Evolutionary conservation across 2,329 filamentous ascomycete species (phyloP).

Genomic region (Colletotrichum liaoningense): DNA sequence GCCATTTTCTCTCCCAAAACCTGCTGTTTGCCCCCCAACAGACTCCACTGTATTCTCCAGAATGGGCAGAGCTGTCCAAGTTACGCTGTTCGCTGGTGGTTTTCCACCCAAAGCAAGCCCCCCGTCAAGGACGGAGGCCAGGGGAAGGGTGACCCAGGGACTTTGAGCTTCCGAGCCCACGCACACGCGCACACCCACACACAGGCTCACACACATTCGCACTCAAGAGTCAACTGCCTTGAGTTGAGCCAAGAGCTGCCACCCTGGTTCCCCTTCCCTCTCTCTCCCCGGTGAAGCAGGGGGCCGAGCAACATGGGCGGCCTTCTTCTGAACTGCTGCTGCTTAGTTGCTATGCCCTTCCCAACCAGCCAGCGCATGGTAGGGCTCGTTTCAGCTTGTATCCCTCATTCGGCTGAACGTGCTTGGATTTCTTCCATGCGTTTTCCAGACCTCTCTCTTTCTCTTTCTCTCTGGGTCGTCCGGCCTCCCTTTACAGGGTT

Average conservation of each 20-base stretch:
- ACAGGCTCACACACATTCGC: background rate
- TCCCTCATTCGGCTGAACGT: constrained; percentile 47
- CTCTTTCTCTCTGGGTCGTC: constrained; percentile 24
- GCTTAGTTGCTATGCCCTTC: constrained; percentile 52
- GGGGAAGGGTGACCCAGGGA: constrained; percentile 18
- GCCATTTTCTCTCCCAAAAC: constrained; percentile 31
- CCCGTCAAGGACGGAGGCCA: constrained; percentile 18
- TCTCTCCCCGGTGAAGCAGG: constrained; percentile 33
- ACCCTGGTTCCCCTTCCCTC: constrained; percentile 19
- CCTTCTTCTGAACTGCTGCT: constrained; percentile 44
- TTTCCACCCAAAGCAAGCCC: constrained; percentile 22
- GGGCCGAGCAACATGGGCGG: constrained; percentile 24
- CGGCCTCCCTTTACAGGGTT: constrained; percentile 45
- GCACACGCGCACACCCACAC: constrained; percentile 17
- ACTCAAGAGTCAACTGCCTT: constrained; percentile 32
- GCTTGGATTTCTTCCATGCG: constrained; percentile 54
- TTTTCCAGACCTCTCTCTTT: constrained; percentile 49
- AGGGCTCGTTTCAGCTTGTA: constrained; percentile 57
- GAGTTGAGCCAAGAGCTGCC: constrained; percentile 37
- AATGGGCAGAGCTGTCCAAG: constrained; percentile 30
- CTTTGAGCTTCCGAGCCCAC: constrained; percentile 22
- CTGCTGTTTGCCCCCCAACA: constrained; percentile 31
- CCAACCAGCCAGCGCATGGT: constrained; percentile 51
- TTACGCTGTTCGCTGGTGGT: constrained; percentile 18
- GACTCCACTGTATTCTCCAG: constrained; percentile 23